Conservation (phyloP, 1,284 basidiomycete genomes). For the Heterobasidion irregulare region DNA sequence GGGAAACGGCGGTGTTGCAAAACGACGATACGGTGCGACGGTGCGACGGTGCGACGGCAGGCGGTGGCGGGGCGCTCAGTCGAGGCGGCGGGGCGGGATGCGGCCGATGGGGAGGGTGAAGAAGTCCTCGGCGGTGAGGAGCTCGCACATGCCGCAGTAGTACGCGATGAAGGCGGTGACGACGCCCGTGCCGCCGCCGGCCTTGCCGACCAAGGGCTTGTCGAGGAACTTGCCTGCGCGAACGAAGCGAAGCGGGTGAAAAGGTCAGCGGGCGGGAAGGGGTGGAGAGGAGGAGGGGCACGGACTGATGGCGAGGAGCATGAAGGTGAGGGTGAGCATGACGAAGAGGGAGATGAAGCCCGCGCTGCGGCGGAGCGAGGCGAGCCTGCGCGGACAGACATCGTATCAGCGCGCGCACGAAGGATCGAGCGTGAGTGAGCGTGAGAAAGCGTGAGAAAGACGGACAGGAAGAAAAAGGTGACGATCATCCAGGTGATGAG, state of each 20-base stretch:
- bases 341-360: slow-evolving; percentile 66
- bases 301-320: slow-evolving; percentile 42
- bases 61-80: background rate
- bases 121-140: slow-evolving; percentile 45
- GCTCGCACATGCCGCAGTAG: slow-evolving; percentile 56
- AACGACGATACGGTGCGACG: background rate
- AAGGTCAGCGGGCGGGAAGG: background rate
- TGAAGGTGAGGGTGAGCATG: slow-evolving; percentile 61
- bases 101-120: slow-evolving; percentile 43
- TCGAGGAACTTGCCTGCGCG: slow-evolving; percentile 13
- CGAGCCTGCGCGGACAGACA: slow-evolving; percentile 34
- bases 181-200: slow-evolving; percentile 71
- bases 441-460: slow-evolving; percentile 7
- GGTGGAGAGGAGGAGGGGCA: slow-evolving; percentile 10
- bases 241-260: background rate
- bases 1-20: no score
- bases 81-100: slow-evolving; percentile 14
- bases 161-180: slow-evolving; percentile 61
- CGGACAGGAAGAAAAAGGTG: slow-evolving; percentile 55
- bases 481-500: slow-evolving; percentile 66
- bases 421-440: background rate
- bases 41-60: background rate
- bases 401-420: background rate
- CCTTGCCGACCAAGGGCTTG: slow-evolving; percentile 29
- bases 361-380: slow-evolving; percentile 56